Evolutionary conservation across 164 flowering plant species (phyloP), one percentile per base, ranked within the genome.

Genomic region (Kingdonia uniflora): DNA sequence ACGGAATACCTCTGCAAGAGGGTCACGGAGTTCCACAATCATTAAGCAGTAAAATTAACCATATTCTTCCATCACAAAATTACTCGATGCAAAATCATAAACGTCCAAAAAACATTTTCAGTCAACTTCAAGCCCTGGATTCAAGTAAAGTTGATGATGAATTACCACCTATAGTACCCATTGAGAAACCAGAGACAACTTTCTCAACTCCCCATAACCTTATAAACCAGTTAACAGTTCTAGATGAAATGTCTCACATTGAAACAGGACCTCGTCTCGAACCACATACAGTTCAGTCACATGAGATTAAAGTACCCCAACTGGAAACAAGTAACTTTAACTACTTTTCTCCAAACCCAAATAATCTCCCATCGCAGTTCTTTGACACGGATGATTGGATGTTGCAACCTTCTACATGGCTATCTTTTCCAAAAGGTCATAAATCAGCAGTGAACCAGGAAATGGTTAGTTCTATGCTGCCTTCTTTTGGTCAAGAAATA

Each of bases 381-480:
- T 50, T 56, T 17, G 81, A 77, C 14, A 21, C 51, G 37, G 75
- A 76, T 51, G 89, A 82, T 42, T 74, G 78, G 80, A 64, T 74
- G 49, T 37, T 67, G 46, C 69, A 67, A 48, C 52, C 75, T 55
- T 56, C 78, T 11, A 52, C 69, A 20, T 59, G 43, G 58, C 81
- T 74, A 33, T 61, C 85, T 51, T 63, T 68, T 57, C 46, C 71
- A 6, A 77, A 76, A 40, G 6, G 4, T 29, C 35, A 4, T 3
- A 29, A 29, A 29, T 29, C 35, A 29, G 8, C 35, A 1, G 42
- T 51, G 6, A 62, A 66, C 43, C 42, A 75, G 11, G 91, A 77
- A 50, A 55, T 64, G 21, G 49, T 59, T 26, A 72, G 59, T 55
- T 66, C 76, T 6, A 38, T 50, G 4, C 26, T 74, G 48, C 68